These are phyloP conservation scores for Aspergillus leporis DNA, from an alignment of 495 filamentous ascomycete genomes.

Conservation along the genomic window DNA sequence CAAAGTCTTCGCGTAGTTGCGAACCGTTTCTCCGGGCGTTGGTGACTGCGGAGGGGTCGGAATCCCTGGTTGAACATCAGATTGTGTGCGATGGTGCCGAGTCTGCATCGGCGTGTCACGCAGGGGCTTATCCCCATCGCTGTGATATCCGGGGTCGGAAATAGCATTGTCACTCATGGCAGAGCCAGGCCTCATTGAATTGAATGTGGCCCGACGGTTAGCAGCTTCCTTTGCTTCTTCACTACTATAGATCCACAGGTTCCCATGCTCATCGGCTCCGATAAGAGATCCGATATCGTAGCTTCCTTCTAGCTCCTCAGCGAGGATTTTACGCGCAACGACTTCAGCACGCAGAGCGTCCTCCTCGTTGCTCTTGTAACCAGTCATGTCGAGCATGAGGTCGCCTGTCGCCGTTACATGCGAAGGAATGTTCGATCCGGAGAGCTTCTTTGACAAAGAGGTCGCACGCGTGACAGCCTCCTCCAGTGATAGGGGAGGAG, in stretches of 20 bases:
- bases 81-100: conserved; percentile 60
- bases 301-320: conserved; percentile 89
- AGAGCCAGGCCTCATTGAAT: conserved; percentile 52
- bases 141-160: conserved; percentile 93
- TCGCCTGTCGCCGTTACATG: conserved; percentile 93
- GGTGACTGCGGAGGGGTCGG: conserved; percentile 80
- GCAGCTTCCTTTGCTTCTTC: conserved; percentile 90
- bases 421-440: conserved; percentile 85
- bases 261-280: conserved; percentile 90
- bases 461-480: conserved; percentile 84
- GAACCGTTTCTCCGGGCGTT: conserved; percentile 65
- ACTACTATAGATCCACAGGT: conserved; percentile 98
- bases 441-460: conserved; percentile 82
- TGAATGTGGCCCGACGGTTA: conserved; percentile 50
- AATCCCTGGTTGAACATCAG: conserved; percentile 68
- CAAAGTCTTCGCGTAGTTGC: conserved; percentile 95
- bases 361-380: conserved; percentile 90
- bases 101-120: conserved; percentile 33
- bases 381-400: conserved; percentile 97
- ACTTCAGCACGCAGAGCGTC: conserved; percentile 89
- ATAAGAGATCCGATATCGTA: conserved; percentile 97
- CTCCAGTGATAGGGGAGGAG: conserved; percentile 68
- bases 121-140: conserved; percentile 63
- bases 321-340: conserved; percentile 91
- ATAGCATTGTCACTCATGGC: conserved; percentile 74